Evolutionary conservation across 164 flowering plant species (phyloP), one percentile per base, ranked within the genome.

Genomic region (Tetrastigma voinierianum): DNA sequence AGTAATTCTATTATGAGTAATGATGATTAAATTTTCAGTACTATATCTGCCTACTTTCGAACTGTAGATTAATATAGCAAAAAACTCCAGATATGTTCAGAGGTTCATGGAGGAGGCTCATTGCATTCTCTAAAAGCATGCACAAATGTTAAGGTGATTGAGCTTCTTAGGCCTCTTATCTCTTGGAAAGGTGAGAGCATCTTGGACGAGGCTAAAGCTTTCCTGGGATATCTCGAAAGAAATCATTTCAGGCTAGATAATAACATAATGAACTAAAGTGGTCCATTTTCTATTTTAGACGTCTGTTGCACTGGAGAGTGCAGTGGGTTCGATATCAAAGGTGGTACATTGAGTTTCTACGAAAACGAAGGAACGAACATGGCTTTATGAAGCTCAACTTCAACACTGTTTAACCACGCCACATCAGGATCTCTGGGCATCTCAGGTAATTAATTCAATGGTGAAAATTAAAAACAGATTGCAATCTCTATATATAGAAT

Each of bases 391-490:
- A 80, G 63, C 64, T 79, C 7, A 76, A 81, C n/a, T 84, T 79
- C 73, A 84, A 84, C 52, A 60, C 59, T 57, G 75, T 77, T 61
- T 84, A 84, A 77, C n/a, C n/a, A n/a, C n/a, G 76, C 82, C 40
- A 18, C 75, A 74, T 16, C 85, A 49, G 5, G 78, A 80, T 57
- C 72, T 82, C 4, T 64, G 40, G 45, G 67, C 3, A 6, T 73
- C 17, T 70, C 16, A 74, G 79, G 85, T 78, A 74, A n/a, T n/a
- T n/a, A n/a, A n/a, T n/a, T n/a, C n/a, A n/a, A 40, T 1, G 2
- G 1, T 20, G 14, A 18, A 56, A 45, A 51, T 46, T n/a, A n/a
- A 25, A 25, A 25, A 6, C 40, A 25, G 44, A 21, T n/a, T 17
- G 46, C 16, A 46, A 18, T 57, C 40, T 25, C 40, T 25, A 25